Percentiles rank a stretch among this genome's conserved stretches.
phyloP scores from a whole-genome alignment of 2,329 filamentous ascomycete genomes.

The Aureobasidium subglaciale region DNA sequence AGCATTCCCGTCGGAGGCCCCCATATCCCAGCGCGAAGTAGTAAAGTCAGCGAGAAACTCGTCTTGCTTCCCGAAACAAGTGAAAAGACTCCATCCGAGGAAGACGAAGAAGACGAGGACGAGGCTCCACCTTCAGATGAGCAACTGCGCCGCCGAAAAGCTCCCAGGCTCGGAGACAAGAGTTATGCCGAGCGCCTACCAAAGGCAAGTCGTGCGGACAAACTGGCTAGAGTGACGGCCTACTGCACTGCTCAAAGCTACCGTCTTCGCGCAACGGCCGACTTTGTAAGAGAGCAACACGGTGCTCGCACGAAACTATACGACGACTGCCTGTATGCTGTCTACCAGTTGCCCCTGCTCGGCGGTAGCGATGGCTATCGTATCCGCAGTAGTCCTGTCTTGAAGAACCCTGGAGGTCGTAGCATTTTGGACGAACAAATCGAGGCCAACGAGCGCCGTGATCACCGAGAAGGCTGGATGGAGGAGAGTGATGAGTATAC shows the following conservation, averaged over 20 bases:
- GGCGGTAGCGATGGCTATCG: slow-evolving; percentile 82
- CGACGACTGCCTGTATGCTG: slow-evolving; percentile 92
- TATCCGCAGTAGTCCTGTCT: slow-evolving; percentile 78
- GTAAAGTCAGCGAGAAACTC: slow-evolving; percentile 94
- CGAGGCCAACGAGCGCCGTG: slow-evolving; percentile 80
- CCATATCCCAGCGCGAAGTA: slow-evolving; percentile 74
- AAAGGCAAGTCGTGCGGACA: slow-evolving; percentile 65
- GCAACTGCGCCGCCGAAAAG: slow-evolving; percentile 57
- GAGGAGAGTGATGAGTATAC: slow-evolving; percentile 65
- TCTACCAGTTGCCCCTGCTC: slow-evolving; percentile 85
- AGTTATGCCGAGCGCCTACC: slow-evolving; percentile 90
- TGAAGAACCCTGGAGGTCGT: slow-evolving; percentile 90
- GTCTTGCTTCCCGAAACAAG: slow-evolving; percentile 82
- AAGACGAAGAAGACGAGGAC: slow-evolving; percentile 38
- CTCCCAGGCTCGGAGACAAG: slow-evolving; percentile 60
- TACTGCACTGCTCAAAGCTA: slow-evolving; percentile 95
- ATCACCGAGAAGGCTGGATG: slow-evolving; percentile 88
- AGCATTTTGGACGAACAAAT: slow-evolving; percentile 92
- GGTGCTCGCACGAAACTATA: slow-evolving; percentile 91
- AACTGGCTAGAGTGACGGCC: slow-evolving; percentile 82
- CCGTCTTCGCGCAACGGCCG: slow-evolving; percentile 79
- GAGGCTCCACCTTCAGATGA: slow-evolving; percentile 58
- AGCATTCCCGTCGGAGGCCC: slow-evolving; percentile 34
- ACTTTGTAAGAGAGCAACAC: slow-evolving; percentile 82
- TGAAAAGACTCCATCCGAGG: slow-evolving; percentile 34